Evolutionary conservation across 257 asterid genomes (phyloP).

Genomic region (Lithospermum erythrorhizon): DNA sequence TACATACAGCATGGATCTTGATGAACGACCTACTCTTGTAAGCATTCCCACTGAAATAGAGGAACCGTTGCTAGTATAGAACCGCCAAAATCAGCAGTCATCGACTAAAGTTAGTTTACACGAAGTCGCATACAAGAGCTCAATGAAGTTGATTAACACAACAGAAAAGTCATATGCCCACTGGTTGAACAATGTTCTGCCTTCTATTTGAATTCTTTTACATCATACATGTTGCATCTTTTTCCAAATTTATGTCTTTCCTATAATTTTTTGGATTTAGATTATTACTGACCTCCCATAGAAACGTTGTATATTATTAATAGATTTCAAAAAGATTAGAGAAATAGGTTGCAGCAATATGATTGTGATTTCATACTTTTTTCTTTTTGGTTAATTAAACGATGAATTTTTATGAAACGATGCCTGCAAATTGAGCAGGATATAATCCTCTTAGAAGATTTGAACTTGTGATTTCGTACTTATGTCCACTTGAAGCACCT

Average conservation of each 20-base stretch:
- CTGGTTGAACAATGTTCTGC: neutral
- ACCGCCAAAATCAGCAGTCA: neutral
- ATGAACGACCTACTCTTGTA: slow-evolving; percentile 15
- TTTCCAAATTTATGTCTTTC: neutral
- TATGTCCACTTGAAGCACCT: too few species aligned
- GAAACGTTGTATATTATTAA: neutral
- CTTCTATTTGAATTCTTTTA: too few species aligned
- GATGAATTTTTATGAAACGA: too few species aligned
- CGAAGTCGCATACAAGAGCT: too few species aligned
- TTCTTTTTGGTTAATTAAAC: too few species aligned
- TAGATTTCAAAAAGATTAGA: neutral
- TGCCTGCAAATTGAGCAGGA: too few species aligned
- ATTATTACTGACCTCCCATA: neutral
- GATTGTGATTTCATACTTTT: too few species aligned
- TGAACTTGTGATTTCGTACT: too few species aligned
- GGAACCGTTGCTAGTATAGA: slow-evolving; percentile 47
- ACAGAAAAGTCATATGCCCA: neutral
- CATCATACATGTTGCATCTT: neutral
- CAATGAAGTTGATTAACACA: neutral
- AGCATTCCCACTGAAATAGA: slow-evolving; percentile 11
- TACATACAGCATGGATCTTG: slow-evolving; percentile 59
- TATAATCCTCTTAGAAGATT: too few species aligned
- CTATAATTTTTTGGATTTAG: neutral
- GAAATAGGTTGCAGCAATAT: too few species aligned
- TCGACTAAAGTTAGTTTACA: neutral